These are phyloP conservation scores for Phytophthora citricola DNA, from an alignment of 352 stramenopile species.

Conservation along the genomic window DNA sequence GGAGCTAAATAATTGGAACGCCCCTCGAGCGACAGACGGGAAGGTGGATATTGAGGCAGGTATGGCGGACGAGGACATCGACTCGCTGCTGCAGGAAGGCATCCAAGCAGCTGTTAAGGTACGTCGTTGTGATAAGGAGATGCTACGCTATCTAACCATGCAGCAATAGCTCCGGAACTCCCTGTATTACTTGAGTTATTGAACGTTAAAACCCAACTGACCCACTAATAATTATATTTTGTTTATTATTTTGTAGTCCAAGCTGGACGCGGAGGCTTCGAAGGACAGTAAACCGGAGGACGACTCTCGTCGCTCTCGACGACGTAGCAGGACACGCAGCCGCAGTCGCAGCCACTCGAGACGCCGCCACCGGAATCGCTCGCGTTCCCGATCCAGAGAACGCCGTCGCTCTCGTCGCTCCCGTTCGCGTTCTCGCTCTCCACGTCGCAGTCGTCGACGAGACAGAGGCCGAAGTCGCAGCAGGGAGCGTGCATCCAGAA, in stretches of 20 bases:
- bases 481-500: conserved; percentile 38
- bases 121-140: conserved; percentile 7
- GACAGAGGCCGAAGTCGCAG: conserved; percentile 45
- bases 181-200: conserved; percentile 13
- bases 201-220: not conserved
- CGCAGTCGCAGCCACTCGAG: conserved; percentile 38
- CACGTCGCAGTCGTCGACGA: conserved; percentile 46
- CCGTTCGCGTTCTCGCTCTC: conserved; percentile 51
- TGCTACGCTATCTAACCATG: conserved; percentile 4
- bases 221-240: conserved; percentile 17
- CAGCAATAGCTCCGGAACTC: not conserved
- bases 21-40: conserved; percentile 26
- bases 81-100: conserved; percentile 81
- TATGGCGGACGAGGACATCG: conserved; percentile 84
- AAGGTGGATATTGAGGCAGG: conserved; percentile 11
- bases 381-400: conserved; percentile 49
- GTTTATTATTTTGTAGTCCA: conserved; percentile 20
- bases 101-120: conserved; percentile 67
- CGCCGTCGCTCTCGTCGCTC: conserved; percentile 46
- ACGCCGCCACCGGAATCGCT: conserved; percentile 44
- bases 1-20: conserved; percentile 28
- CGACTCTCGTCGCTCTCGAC: conserved; percentile 16
- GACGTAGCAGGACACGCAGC: conserved; percentile 33
- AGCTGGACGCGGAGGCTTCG: conserved; percentile 26
- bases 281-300: conserved; percentile 16